Conservation (phyloP, 805 yeast genomes). For the Pichia pseudocactophila region DNA sequence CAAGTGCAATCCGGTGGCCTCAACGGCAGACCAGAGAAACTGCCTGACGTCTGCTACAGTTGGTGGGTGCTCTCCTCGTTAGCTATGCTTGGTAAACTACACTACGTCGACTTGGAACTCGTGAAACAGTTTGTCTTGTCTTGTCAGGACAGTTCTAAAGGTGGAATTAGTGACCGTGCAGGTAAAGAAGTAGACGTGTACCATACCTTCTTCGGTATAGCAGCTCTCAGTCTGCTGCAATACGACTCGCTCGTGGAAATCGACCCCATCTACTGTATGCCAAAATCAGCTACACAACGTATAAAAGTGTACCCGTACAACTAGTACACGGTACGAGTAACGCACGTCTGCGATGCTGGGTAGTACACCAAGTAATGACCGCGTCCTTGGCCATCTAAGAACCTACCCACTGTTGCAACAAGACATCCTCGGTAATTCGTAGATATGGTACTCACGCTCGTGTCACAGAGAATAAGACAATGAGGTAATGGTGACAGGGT, state of each 20-base stretch:
- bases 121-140: constrained; percentile 58
- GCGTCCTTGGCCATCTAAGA: constrained; percentile 34
- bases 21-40: constrained; percentile 92
- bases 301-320: constrained; percentile 24
- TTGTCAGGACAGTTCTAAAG: constrained; percentile 69
- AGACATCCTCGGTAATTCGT: constrained; percentile 77
- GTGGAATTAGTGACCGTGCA: constrained; percentile 90
- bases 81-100: constrained; percentile 51
- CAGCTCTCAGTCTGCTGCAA: constrained; percentile 77
- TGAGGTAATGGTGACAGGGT: constrained; percentile 75
- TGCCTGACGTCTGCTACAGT: constrained; percentile 95
- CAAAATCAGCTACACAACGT: constrained; percentile 35
- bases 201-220: constrained; percentile 84
- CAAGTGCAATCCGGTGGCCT: constrained; percentile 85
- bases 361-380: constrained; percentile 67
- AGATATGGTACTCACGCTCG: constrained; percentile 61
- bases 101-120: constrained; percentile 69
- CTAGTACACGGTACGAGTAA: constrained; percentile 35
- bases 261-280: constrained; percentile 86
- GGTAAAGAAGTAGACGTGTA: constrained; percentile 88
- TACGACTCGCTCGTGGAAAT: constrained; percentile 49
- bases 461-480: constrained; percentile 53
- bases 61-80: constrained; percentile 93
- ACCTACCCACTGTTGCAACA: constrained; percentile 61
- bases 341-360: constrained; percentile 48